phyloP scores from a whole-genome alignment of 148 eudicot species.

The Camellia granthamiana region DNA sequence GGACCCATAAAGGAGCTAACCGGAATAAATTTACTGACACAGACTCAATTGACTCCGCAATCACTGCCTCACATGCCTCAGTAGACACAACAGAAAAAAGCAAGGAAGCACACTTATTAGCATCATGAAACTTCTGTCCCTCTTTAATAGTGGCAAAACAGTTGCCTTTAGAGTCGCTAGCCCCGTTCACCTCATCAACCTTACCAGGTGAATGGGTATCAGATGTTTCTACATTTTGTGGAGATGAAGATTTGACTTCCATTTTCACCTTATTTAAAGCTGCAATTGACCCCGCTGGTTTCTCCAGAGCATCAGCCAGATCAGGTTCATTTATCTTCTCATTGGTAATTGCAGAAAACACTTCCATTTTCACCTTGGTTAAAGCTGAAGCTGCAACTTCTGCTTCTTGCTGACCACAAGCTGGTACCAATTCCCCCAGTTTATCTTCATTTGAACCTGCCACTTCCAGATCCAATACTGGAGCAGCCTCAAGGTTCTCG shows the following conservation, averaged over 20 bases:
- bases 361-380: conserved; percentile 15
- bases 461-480: conserved; percentile 7
- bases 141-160: conserved; percentile 20
- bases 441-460: conserved; percentile 13
- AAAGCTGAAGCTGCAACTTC: conserved; percentile 19
- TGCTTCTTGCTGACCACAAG: conserved; percentile 20
- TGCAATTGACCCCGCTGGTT: conserved; percentile 1
- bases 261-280: conserved; percentile 16
- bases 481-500: conserved; percentile 1
- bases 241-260: conserved; percentile 16
- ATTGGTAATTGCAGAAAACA: background rate
- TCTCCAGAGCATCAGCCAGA: conserved; percentile 7
- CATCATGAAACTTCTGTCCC: conserved; percentile 35
- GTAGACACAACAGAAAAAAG: conserved; percentile 52
- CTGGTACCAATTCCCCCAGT: conserved; percentile 7
- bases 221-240: conserved; percentile 9
- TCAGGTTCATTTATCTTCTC: conserved; percentile 10
- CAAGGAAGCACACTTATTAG: conserved; percentile 52
- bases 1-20: too few relatives aligned
- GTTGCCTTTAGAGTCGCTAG: conserved; percentile 14
- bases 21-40: conserved; percentile 79
- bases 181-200: conserved; percentile 19
- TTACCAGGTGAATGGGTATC: conserved; percentile 20
- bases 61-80: conserved; percentile 61
- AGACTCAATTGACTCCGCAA: conserved; percentile 67